Evolutionary conservation across 1,284 basidiomycete genomes (phyloP), one percentile per base, ranked within the genome.

Genomic region (Fomitiporia mediterranea): DNA sequence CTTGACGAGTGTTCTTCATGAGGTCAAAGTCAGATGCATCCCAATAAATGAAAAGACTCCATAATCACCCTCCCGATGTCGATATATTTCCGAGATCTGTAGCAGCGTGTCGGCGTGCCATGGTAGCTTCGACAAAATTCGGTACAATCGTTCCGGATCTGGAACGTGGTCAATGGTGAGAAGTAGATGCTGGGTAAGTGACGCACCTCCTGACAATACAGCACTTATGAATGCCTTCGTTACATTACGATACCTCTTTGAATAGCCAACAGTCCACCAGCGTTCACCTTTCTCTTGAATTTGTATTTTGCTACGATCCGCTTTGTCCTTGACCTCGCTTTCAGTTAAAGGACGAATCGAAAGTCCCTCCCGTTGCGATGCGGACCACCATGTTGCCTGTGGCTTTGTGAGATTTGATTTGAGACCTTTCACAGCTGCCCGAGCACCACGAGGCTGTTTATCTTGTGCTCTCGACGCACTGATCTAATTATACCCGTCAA

Each of bases 91-190:
- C 1, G 89, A 85, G 23, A 96, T 76, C 66, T 97, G 94, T 1
- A 97, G 76, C 0, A 95, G 75, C 0, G 94, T 95, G 69, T 98
- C 94, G 1, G 86, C 89, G 64, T 97, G 94, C 81, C 92, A 97
- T 0, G 84, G 85, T 40, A 83, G 73, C 42, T 73, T 74, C 13
- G 76, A 71, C 13, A 87, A 58, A 7, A 89, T 70, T 19, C 77
- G 72, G 68, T 77, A 83, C 47, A 89, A 78, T 0, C 81, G 81
- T 58, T 87, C 80, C 0, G 86, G 86, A 64, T 89, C 88, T 89
- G 60, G 11, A 9, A 19, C 37, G 21, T 19, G 30, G 27, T 21
- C 59, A 37, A 62, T 50, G 51, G 2, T 35, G 13, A 44, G 7
- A 4, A 1, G 30, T 27, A 30, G 15, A 27, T 21, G 51, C 30